Evolutionary conservation across 2,329 filamentous ascomycete species (phyloP).

Genomic region (Fusarium dimerum): DNA sequence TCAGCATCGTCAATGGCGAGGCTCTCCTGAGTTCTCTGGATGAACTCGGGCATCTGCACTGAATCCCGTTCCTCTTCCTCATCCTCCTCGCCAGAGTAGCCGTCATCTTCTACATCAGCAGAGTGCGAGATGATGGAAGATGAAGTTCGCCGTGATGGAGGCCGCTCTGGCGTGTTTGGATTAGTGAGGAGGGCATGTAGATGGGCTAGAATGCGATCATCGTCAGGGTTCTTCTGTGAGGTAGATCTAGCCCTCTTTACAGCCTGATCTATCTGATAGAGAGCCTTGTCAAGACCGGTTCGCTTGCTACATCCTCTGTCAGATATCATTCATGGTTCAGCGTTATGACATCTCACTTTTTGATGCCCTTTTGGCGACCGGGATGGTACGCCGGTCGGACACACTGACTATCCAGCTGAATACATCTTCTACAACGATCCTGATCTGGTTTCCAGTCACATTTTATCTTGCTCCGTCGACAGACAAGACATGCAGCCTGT

Average conservation of each 20-base stretch:
- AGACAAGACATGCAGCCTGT: conserved; percentile 62
- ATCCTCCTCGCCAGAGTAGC: conserved; percentile 35
- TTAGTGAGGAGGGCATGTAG: conserved; percentile 43
- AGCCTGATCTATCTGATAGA: conserved; percentile 73
- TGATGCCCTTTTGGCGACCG: conserved; percentile 73
- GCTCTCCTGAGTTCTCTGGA: conserved; percentile 45
- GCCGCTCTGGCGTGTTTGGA: conserved; percentile 20
- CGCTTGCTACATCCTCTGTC: conserved; percentile 57
- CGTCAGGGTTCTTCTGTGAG: conserved; percentile 42
- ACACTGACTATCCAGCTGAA: conserved; percentile 60
- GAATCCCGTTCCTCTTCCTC: conserved; percentile 30
- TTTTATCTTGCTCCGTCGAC: conserved; percentile 67
- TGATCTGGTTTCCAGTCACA: conserved; percentile 59
- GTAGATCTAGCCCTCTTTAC: conserved; percentile 55
- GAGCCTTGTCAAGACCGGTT: conserved; percentile 71
- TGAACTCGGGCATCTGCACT: conserved; percentile 28
- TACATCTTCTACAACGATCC: conserved; percentile 61
- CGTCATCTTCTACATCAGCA: conserved; percentile 30
- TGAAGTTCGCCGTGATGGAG: conserved; percentile 14
- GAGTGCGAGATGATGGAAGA: conserved; percentile 11
- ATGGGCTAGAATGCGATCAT: conserved; percentile 47
- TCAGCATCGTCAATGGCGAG: conserved; percentile 71
- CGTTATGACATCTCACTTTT: conserved; percentile 56
- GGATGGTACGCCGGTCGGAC: conserved; percentile 72
- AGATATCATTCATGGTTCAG: not conserved